Percentiles rank a stretch among this genome's conserved stretches.
Evolutionary conservation across 177 flowering plant genomes (phyloP).

Genomic region (Vitis hybrid): DNA sequence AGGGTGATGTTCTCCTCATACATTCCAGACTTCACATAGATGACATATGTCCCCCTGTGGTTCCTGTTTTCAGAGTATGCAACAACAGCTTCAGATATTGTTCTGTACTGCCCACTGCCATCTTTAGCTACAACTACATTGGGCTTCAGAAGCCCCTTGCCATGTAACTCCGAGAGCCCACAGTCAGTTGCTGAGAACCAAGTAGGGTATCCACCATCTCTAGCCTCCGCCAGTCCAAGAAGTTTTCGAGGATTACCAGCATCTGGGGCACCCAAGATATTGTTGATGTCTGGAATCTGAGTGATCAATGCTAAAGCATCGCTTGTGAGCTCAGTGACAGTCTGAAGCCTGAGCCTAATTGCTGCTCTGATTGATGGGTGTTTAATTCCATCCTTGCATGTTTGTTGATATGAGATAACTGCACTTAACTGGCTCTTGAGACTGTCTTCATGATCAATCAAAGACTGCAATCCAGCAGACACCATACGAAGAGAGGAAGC

Average conservation of each 20-base stretch:
- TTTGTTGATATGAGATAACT: slow-evolving; percentile 34
- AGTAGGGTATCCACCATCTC: slow-evolving; percentile 21
- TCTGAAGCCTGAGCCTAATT: slow-evolving; percentile 14
- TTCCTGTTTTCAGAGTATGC: slow-evolving; percentile 35
- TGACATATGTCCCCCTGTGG: slow-evolving; percentile 31
- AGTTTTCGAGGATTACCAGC: background rate
- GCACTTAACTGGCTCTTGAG: slow-evolving; percentile 33
- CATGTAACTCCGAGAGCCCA: slow-evolving; percentile 22
- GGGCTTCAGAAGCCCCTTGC: slow-evolving; percentile 18
- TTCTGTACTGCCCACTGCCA: slow-evolving; percentile 55
- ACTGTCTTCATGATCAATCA: background rate
- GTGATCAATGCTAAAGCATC: slow-evolving; percentile 34
- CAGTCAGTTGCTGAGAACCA: slow-evolving; percentile 33
- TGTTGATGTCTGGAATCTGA: slow-evolving; percentile 4
- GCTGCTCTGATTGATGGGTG: background rate
- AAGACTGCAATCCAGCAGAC: no score
- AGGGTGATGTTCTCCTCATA: slow-evolving; percentile 40
- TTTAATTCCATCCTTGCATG: slow-evolving; percentile 24
- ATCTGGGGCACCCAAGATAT: slow-evolving; percentile 4
- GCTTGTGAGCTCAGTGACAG: slow-evolving; percentile 29
- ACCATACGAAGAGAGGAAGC: no score
- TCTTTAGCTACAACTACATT: slow-evolving; percentile 59
- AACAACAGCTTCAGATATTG: slow-evolving; percentile 44
- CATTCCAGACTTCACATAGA: slow-evolving; percentile 52
- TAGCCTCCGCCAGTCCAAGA: slow-evolving; percentile 13